phyloP scores from a whole-genome alignment of 2,329 filamentous ascomycete species.

The Penicillium sp. region DNA sequence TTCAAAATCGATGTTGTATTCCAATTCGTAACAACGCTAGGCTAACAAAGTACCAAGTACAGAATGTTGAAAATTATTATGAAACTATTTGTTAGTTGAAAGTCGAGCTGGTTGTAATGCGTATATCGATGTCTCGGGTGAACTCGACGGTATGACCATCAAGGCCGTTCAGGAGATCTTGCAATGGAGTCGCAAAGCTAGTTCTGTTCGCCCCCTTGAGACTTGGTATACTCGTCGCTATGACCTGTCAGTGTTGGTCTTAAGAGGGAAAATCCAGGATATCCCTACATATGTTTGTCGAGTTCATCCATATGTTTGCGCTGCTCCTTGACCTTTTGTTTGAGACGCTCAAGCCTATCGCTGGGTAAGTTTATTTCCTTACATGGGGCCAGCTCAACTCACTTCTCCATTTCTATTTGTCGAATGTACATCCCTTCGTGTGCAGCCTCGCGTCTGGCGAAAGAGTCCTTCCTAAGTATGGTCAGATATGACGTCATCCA shows the following conservation, averaged over 20 bases:
- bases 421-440: conserved; percentile 18
- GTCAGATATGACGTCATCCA: conserved; percentile 23
- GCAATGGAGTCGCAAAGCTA: neutral
- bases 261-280: neutral
- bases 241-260: neutral
- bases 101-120: neutral
- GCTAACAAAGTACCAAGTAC: neutral
- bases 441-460: conserved; percentile 19
- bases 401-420: conserved; percentile 25
- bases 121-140: neutral
- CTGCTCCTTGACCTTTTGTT: conserved; percentile 22
- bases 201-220: conserved; percentile 21
- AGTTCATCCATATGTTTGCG: conserved; percentile 26
- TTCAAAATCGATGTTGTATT: neutral
- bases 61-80: neutral
- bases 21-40: neutral
- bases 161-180: neutral
- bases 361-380: neutral
- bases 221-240: conserved; percentile 17
- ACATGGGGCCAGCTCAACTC: neutral
- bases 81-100: neutral
- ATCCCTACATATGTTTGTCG: conserved; percentile 26
- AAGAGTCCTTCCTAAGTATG: conserved; percentile 20
- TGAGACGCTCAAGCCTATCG: conserved; percentile 16
- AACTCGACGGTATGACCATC: neutral